phyloP scores from a whole-genome alignment of 2,329 filamentous ascomycete species.

The Rhinocladiella mackenziei region DNA sequence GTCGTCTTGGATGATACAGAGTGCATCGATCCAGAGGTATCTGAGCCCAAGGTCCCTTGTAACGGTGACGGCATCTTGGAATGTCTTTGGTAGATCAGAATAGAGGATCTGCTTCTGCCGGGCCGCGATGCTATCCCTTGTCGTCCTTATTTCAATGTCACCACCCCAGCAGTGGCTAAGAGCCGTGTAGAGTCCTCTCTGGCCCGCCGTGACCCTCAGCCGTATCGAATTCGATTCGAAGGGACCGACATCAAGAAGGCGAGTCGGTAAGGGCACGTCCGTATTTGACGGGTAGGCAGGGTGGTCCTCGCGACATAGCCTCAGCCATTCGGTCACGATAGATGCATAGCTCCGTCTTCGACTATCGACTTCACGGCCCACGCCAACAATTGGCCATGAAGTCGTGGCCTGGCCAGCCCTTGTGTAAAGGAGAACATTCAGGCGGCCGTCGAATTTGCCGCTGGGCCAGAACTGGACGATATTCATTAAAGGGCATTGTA shows the following conservation, averaged over 20 bases:
- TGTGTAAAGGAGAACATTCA: not conserved
- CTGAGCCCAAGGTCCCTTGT: conserved; percentile 26
- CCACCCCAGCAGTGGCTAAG: not conserved
- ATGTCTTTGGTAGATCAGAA: conserved; percentile 49
- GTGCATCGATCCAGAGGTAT: conserved; percentile 35
- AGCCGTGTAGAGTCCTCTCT: not conserved
- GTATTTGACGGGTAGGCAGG: not conserved
- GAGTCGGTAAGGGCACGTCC: not conserved
- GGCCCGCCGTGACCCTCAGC: not conserved
- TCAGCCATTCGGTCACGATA: not conserved
- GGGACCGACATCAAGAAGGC: not conserved
- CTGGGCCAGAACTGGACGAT: not conserved
- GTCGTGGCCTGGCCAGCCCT: not conserved
- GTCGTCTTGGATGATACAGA: conserved; percentile 35
- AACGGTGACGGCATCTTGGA: conserved; percentile 31
- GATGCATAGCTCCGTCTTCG: not conserved
- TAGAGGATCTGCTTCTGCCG: conserved; percentile 57
- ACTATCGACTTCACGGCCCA: not conserved
- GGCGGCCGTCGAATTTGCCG: not conserved
- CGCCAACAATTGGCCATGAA: not conserved
- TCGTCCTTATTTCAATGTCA: not conserved
- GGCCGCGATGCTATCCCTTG: not conserved
- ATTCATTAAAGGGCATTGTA: not conserved
- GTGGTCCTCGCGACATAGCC: not conserved
- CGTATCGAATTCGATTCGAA: not conserved